Conservation (phyloP, 1,139 yeast genomes). For the Zygosaccharomyces sapae region DNA sequence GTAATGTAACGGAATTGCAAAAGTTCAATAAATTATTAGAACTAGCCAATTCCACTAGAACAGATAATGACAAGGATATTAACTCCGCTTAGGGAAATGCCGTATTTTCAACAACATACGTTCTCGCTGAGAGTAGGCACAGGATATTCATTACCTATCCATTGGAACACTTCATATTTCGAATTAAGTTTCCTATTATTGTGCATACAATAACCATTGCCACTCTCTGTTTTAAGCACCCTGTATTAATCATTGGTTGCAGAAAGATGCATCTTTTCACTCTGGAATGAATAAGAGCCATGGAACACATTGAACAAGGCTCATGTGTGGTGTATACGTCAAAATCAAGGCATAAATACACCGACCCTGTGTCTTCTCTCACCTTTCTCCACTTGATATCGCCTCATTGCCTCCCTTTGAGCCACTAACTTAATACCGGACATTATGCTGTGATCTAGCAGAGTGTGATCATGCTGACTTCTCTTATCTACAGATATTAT, state of each 20-base stretch:
- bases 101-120: slow-evolving; percentile 25
- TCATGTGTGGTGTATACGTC: slow-evolving; percentile 89
- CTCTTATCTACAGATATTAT: slow-evolving; percentile 42
- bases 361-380: slow-evolving; percentile 20
- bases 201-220: slow-evolving; percentile 70
- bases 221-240: slow-evolving; percentile 56
- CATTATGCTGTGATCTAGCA: slow-evolving; percentile 73
- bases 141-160: slow-evolving; percentile 41
- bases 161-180: slow-evolving; percentile 73
- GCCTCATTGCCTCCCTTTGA: slow-evolving; percentile 23
- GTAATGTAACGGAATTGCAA: slow-evolving; percentile 6
- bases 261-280: slow-evolving; percentile 65
- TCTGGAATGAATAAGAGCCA: slow-evolving; percentile 94
- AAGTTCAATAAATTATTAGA: slow-evolving; percentile 11
- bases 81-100: slow-evolving; percentile 11
- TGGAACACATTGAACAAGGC: slow-evolving; percentile 94
- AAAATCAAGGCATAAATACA: slow-evolving; percentile 70
- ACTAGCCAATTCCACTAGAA: slow-evolving; percentile 2
- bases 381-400: slow-evolving; percentile 13
- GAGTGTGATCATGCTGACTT: slow-evolving; percentile 35
- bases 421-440: slow-evolving; percentile 62
- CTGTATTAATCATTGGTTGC: slow-evolving; percentile 45
- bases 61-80: slow-evolving; percentile 1
- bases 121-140: slow-evolving; percentile 28
- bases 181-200: slow-evolving; percentile 70